These are phyloP conservation scores for Botryotinia globosa DNA, from an alignment of 2,329 filamentous ascomycete species.

Conservation along the genomic window DNA sequence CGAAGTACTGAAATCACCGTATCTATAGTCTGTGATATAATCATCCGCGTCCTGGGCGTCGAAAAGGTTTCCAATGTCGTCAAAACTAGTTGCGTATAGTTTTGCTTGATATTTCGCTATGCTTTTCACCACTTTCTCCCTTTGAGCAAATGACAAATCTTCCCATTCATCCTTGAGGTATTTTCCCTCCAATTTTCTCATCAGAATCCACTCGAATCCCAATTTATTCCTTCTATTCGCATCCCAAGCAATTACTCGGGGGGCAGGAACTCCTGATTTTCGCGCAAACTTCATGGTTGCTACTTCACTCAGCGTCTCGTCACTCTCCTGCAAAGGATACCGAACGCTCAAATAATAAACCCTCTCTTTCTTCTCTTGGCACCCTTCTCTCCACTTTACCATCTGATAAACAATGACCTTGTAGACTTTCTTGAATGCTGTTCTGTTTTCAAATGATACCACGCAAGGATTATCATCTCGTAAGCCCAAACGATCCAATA, in stretches of 20 bases:
- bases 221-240: background rate
- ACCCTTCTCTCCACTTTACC: background rate
- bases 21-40: background rate
- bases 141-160: background rate
- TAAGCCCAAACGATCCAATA: background rate
- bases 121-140: background rate
- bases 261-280: background rate
- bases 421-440: background rate
- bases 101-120: conserved; percentile 3
- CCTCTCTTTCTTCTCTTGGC: background rate
- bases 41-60: background rate
- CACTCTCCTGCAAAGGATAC: background rate
- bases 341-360: background rate
- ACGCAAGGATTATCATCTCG: background rate
- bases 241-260: background rate
- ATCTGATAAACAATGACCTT: background rate
- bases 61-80: background rate
- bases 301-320: background rate
- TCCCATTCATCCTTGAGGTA: background rate
- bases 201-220: background rate
- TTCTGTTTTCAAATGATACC: background rate
- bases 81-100: background rate
- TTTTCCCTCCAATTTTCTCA: background rate
- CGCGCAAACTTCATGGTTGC: background rate
- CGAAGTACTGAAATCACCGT: background rate